phyloP scores from a whole-genome alignment of 2,329 filamentous ascomycete genomes.

The Cordyceps cateniannulata region DNA sequence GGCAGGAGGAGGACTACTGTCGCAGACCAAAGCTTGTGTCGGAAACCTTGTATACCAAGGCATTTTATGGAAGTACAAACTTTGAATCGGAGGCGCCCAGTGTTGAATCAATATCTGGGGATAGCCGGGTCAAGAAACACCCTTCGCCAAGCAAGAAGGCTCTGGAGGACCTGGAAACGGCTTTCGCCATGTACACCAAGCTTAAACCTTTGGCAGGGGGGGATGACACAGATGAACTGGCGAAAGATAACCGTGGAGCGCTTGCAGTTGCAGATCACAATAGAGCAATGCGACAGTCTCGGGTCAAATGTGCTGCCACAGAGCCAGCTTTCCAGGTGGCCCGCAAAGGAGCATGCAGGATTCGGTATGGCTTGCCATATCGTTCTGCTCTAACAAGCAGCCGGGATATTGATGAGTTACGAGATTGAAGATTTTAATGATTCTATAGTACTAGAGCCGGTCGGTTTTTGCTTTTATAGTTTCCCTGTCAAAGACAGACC shows the following conservation, averaged over 20 bases:
- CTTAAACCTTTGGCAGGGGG: constrained; percentile 16
- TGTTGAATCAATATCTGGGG: not conserved
- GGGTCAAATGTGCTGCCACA: not conserved
- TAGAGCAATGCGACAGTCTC: constrained; percentile 10
- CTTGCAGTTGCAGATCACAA: constrained; percentile 25
- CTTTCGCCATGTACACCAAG: constrained; percentile 27
- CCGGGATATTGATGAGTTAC: not conserved
- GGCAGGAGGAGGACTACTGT: not conserved
- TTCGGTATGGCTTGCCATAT: not conserved
- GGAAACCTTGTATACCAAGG: not conserved
- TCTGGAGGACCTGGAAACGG: constrained; percentile 31
- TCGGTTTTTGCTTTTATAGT: not conserved
- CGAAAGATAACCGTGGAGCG: constrained; percentile 14
- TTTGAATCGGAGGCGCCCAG: too few species aligned
- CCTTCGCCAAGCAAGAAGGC: constrained; percentile 38
- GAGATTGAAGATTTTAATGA: not conserved
- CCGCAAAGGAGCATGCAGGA: not conserved
- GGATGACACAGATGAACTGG: constrained; percentile 26
- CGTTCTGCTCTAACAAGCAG: not conserved
- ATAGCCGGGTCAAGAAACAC: constrained; percentile 32
- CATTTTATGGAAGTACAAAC: not conserved
- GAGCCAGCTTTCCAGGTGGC: not conserved
- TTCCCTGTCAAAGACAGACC: not conserved
- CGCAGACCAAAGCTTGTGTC: not conserved
- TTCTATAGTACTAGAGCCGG: not conserved